Evolutionary conservation across 768 basidiomycete genomes (phyloP), one percentile per base, ranked within the genome.

Genomic region (Suillus americanus): DNA sequence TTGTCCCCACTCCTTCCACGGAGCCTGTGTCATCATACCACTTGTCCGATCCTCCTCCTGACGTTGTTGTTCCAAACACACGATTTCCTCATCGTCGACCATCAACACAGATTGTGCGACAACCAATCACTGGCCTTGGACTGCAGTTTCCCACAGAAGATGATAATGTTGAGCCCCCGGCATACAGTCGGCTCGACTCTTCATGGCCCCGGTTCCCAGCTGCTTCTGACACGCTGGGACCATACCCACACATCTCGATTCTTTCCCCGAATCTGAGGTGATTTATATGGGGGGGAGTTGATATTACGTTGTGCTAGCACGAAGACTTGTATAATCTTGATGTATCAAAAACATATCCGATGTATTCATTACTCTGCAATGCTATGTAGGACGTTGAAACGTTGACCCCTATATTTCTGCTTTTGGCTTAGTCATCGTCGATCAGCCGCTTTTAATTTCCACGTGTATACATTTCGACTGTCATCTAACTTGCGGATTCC

Each of bases 141-240:
- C 28, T 16, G 28, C 60, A 60, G 28, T 23, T 45, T 7, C 53
- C 14, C 37, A 67, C 68, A 53, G 70, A 68, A 50, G 25, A 1
- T 20, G 68, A 66, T 14, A 28, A 18, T 28, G 70, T 66, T 35
- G 46, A 61, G 12, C 66, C 63, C 3, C 77, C 77, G 43, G 43
- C 65, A 30, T 77, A 78, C 64, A 71, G 73, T 0, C 74, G 67
- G 38, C 71, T 74, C 30, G 77, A 77, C 46, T 61, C 69, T 8
- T 66, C 63, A 33, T 70, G 62, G 12, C 66, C 67, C 8, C 65
- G 62, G 30, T 68, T 70, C 41, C 69, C 69, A n/a, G 7, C 23
- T 10, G 73, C 69, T 33, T 61, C 68, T 14, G 67, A 67, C 51
- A 55, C 60, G 0, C 38, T 75, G 61, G 76, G 76, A 5, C 74